Evolutionary conservation across 441 rosid genomes (phyloP), one percentile per base, ranked within the genome.

Genomic region (Gossypium trilobum): DNA sequence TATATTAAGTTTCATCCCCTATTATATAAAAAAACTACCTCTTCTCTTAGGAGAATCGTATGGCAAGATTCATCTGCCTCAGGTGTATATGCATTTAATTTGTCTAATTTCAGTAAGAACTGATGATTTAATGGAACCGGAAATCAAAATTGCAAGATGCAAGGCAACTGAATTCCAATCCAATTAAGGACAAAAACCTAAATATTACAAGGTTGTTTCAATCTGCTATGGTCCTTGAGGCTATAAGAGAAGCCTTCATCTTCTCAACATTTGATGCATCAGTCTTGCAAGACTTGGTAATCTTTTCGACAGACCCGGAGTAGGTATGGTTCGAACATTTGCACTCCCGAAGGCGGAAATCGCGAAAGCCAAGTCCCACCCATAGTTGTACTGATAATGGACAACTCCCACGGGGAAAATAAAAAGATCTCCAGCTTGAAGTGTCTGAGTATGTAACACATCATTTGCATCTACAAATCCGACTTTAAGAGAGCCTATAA

Each of bases 81-180:
- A 36, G 2, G 44, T 36, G 44, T 8, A 8, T 36, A 36, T 36
- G 10, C 2, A 36, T 1, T 36, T 36, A 36, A 36, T 36, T 36
- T 36, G 44, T 36, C 44, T 36, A 36, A 36, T 36, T 36, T 36
- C 44, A 33, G 42, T 33, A 33, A 6, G 42, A 33, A 33, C 39
- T 33, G 39, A 6, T 6, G 9, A 33, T 33, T 36, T 36, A 1
- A 36, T 7, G 44, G 44, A 36, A 36, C 11, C 1, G 10, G 11
- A 36, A 36, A 36, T 36, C 44, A 36, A 36, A 36, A 36, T 36
- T 36, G 44, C 11, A 36, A 8, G 44, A 91, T 93, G 92, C 73
- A 92, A 97, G 99, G 87, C 31, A 57, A 13, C 13, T 23, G 31
- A 10, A 57, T 33, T 5, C 17, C 17, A 58, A 25, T 25, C 16